Evolutionary conservation across 2,329 filamentous ascomycete genomes (phyloP).

Genomic region (Colletotrichum aenigma): DNA sequence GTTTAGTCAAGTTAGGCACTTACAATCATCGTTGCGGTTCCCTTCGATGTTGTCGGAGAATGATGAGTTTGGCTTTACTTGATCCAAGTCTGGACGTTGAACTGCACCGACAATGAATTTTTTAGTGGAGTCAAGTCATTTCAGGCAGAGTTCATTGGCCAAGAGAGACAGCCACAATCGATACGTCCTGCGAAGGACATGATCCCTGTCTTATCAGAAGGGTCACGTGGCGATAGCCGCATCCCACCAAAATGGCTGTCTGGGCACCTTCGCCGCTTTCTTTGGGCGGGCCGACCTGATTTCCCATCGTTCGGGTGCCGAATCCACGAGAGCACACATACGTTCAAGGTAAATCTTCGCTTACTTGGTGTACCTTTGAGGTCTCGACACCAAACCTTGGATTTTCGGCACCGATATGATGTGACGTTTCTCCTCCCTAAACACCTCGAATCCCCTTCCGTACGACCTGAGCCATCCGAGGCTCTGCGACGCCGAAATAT

Average conservation of each 20-base stretch:
- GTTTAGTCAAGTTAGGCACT: neutral
- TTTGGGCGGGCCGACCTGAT: neutral
- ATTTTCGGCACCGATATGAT: constrained; percentile 21
- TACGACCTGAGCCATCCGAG: constrained; percentile 22
- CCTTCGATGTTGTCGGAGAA: neutral
- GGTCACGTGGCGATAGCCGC: neutral
- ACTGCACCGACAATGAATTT: neutral
- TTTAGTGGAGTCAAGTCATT: neutral
- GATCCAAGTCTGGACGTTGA: neutral
- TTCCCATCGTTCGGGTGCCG: neutral
- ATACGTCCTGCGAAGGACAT: neutral
- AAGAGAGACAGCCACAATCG: neutral
- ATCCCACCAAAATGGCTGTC: neutral
- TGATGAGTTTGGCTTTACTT: neutral
- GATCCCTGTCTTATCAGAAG: neutral
- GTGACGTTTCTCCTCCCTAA: constrained; percentile 15
- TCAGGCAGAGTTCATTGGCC: neutral
- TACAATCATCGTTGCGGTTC: neutral
- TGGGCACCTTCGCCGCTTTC: neutral
- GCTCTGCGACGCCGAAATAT: constrained; percentile 22
- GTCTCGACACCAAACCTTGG: neutral
- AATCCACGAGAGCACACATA: neutral
- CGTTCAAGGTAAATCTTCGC: neutral
- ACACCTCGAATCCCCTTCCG: constrained; percentile 20
- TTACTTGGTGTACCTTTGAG: constrained; percentile 1